phyloP scores from a whole-genome alignment of 2,329 filamentous ascomycete genomes.

The Seiridium cupressi region DNA sequence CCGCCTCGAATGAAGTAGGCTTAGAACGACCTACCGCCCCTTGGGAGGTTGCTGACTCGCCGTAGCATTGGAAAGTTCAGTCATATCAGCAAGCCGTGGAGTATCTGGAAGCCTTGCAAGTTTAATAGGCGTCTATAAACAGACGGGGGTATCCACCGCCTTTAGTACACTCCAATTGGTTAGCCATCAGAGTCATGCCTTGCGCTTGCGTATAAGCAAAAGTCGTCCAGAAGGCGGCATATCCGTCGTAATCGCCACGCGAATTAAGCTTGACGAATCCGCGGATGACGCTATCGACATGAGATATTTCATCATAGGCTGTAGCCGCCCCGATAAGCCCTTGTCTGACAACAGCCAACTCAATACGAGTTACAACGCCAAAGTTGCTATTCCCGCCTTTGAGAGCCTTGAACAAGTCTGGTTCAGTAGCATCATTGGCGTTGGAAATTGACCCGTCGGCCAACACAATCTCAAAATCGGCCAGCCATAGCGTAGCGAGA shows the following conservation, averaged over 20 bases:
- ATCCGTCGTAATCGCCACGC: background rate
- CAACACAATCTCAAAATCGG: constrained; percentile 45
- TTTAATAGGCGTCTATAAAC: background rate
- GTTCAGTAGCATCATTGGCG: background rate
- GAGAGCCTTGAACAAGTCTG: constrained; percentile 9
- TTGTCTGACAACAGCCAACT: background rate
- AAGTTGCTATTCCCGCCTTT: constrained; percentile 15
- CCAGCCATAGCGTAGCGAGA: constrained; percentile 40
- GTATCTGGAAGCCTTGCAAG: background rate
- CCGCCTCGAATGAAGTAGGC: too few species aligned
- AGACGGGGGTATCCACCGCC: background rate
- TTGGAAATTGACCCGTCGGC: constrained; percentile 30
- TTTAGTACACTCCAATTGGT: background rate
- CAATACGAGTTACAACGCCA: constrained; percentile 13
- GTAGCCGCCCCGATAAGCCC: background rate
- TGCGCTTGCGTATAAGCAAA: background rate
- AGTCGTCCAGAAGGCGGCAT: background rate
- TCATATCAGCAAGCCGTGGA: background rate
- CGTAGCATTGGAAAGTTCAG: background rate
- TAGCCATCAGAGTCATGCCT: background rate
- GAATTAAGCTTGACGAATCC: background rate
- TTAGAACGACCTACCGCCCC: background rate
- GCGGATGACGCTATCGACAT: background rate
- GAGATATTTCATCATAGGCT: background rate
- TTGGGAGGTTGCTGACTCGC: background rate